These are phyloP conservation scores for Taphrina confusa DNA, from an alignment of 1,139 yeast species.

Conservation along the genomic window DNA sequence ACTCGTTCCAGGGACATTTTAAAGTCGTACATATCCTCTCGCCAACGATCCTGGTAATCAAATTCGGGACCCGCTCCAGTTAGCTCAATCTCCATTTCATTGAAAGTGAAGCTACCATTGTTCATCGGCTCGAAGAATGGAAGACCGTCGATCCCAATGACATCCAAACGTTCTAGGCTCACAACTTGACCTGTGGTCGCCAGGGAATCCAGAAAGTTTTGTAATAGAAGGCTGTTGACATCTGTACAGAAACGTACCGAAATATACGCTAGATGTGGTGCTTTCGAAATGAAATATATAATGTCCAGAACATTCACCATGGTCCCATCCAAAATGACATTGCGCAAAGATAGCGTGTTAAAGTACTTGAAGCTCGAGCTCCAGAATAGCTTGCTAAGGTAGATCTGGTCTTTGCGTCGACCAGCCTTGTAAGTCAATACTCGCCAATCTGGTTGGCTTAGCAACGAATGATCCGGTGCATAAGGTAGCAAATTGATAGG, in stretches of 20 bases:
- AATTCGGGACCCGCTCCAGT: constrained; percentile 29
- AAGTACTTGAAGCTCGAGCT: constrained; percentile 5
- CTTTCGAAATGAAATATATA: not conserved
- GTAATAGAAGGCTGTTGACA: constrained; percentile 5
- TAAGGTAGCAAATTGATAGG: constrained; percentile 5
- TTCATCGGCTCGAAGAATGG: constrained; percentile 26
- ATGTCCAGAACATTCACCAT: constrained; percentile 1
- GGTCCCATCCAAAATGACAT: constrained; percentile 8
- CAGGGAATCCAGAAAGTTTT: constrained; percentile 3
- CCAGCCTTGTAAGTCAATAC: constrained; percentile 1
- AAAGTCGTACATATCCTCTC: constrained; percentile 19
- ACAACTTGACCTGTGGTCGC: not conserved
- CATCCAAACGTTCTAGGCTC: constrained; percentile 15
- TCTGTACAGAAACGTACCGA: constrained; percentile 11
- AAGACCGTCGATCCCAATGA: constrained; percentile 21
- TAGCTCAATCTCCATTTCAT: constrained; percentile 18
- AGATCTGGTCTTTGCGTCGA: not conserved
- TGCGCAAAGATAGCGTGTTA: not conserved
- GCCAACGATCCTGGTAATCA: constrained; percentile 27
- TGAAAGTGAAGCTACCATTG: constrained; percentile 24
- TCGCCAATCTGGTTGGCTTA: not conserved
- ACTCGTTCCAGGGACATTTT: constrained; percentile 18
- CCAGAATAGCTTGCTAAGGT: constrained; percentile 2
- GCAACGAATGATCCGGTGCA: constrained; percentile 1
- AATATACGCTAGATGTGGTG: constrained; percentile 11